A percentile compares a stretch with the other conserved stretches of the same genome.
Evolutionary conservation across 2,329 filamentous ascomycete species (phyloP).

Genomic region (Beauveria caledonica): DNA sequence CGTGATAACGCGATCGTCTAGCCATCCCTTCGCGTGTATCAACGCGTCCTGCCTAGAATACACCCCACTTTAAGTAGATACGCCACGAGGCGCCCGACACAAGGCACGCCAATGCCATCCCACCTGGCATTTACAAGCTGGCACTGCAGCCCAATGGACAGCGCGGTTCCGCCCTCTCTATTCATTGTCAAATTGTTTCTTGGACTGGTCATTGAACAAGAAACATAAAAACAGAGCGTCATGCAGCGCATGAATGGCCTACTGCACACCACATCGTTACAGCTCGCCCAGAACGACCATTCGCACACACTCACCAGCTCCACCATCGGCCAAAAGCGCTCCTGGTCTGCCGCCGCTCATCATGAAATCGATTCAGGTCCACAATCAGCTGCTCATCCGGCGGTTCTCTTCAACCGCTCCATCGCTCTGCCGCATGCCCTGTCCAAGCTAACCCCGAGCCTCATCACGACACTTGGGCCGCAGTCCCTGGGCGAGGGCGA

Average conservation of each 20-base stretch:
- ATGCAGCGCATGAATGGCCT: constrained; percentile 35
- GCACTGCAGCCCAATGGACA: neutral
- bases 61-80: neutral
- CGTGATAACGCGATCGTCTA: neutral
- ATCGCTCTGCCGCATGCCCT: constrained; percentile 24
- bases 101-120: neutral
- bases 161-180: too few relatives aligned
- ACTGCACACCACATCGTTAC: constrained; percentile 43
- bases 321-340: constrained; percentile 38
- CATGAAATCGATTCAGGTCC: constrained; percentile 12
- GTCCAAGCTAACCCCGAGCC: constrained; percentile 31
- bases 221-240: neutral
- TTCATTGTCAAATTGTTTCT: neutral
- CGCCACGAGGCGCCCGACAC: too few relatives aligned
- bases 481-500: constrained; percentile 31
- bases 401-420: constrained; percentile 26
- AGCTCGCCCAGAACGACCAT: constrained; percentile 34
- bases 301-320: constrained; percentile 25
- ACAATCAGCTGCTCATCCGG: constrained; percentile 7
- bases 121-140: neutral
- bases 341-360: constrained; percentile 19
- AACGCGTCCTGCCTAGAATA: neutral
- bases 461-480: constrained; percentile 31
- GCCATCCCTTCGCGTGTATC: neutral
- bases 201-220: too few relatives aligned